Base-by-base conservation (phyloP, 345 rosid genomes). In the Linum lewisii region DNA sequence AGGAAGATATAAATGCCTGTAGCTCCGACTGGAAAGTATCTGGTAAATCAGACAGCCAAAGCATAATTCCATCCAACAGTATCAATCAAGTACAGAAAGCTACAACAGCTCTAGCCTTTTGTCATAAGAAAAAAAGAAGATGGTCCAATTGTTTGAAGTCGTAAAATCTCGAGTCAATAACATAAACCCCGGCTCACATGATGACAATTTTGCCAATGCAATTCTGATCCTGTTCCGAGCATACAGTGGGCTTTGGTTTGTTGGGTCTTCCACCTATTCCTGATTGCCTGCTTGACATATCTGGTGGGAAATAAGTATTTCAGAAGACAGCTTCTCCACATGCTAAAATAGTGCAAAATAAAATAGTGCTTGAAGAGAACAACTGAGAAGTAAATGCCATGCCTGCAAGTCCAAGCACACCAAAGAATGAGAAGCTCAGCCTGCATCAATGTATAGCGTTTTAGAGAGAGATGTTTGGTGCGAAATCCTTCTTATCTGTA, bases 371-470 rank as follows among this genome's bases (percentile, higher is more conserved):
- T 6, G 65, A 56, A 21, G 81, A 63, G 79, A 82, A 86, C 58
- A 88, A 63, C 73, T 86, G 84, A 9, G 93, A 88, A 69, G 81
- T 69, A 66, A 86, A 79, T 54, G 97, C 84, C 78, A 82, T 92
- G 55, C 95, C 93, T 45, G 94, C 90, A 69, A 92, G 97, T 34
- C 95, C 98, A 69, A 92, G 95, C 62, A 92, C 87, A n/a, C 97
- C 91, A 24, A 49, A 88, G 86, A 72, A 92, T 69, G 67, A 92
- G 86, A 60, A 83, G 69, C 82, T 92, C 96, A 25, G 89, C 91
- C 98, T 91, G 92, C 78, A 86, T 3, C 8, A 52, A 11, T 42
- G 47, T 42, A n/a, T n/a, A n/a, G n/a, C n/a, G n/a, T n/a, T n/a
- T n/a, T n/a, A n/a, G n/a, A n/a, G n/a, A n/a, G n/a, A n/a, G n/a